Percentiles rank a stretch among this genome's conserved stretches.
These are phyloP conservation scores for Naganishia kalamii DNA, from an alignment of 768 basidiomycete species.

Conservation along the genomic window DNA sequence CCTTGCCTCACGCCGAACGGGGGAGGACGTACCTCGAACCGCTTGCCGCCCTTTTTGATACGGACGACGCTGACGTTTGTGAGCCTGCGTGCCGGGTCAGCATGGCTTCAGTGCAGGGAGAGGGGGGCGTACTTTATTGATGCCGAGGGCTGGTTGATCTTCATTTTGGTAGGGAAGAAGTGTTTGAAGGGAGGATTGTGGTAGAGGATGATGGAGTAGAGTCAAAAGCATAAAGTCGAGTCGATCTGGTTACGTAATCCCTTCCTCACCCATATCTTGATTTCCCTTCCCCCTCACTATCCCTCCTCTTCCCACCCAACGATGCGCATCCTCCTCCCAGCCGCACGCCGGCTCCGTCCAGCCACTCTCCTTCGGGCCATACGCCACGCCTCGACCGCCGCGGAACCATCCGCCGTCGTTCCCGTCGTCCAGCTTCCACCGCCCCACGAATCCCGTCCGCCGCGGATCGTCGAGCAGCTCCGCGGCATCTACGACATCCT, in stretches of 20 bases:
- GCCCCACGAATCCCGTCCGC: neutral
- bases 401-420: neutral
- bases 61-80: constrained; percentile 96
- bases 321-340: neutral
- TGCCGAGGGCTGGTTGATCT: constrained; percentile 76
- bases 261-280: neutral
- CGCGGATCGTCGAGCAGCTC: neutral
- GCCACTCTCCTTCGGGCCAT: no score
- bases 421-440: neutral
- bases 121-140: constrained; percentile 67
- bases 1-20: neutral
- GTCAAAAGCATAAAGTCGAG: neutral
- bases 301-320: neutral
- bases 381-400: no score
- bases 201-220: neutral
- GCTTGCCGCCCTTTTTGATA: constrained; percentile 92
- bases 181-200: neutral
- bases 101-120: constrained; percentile 10
- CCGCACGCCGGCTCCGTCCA: no score
- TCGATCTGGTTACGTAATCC: neutral
- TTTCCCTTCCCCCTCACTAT: neutral
- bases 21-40: constrained; percentile 74
- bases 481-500: constrained; percentile 20
- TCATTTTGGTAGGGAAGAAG: constrained; percentile 42
- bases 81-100: constrained; percentile 54